Base-by-base conservation (phyloP, 495 filamentous ascomycete species). In the Xylaria palmicola region DNA sequence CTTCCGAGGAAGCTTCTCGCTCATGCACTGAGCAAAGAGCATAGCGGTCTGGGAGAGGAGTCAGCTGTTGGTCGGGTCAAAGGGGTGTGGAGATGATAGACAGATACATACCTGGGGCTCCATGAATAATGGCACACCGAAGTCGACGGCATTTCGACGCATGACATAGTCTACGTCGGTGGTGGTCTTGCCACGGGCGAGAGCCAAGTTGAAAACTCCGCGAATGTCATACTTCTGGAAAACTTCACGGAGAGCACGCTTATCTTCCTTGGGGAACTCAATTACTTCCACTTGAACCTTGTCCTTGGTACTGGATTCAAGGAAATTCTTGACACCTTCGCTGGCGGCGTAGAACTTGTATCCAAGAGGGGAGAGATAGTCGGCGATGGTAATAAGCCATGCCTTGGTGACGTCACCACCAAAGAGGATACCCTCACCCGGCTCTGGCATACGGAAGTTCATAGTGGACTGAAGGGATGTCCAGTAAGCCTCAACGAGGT, bases 401-500 rank as follows among this genome's bases (percentile, higher is more conserved):
- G 65, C 50, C 67, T 89, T 86, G 58, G 78, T 75, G 29, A 86
- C 80, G 72, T 97, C 90, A 65, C 94, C 94, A 60, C 94, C 94
- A 66, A 98, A 91, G 30, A 98, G 85, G 60, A 98, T 84, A 74
- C 94, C 94, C 78, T 96, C 90, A 65, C 94, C 94, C 26, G 91
- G 89, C 74, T 93, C 86, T 15, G 94, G 94, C 56, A 97, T 81
- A 59, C 92, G 89, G 88, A 98, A 98, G 85, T 97, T 98, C 94
- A 98, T 98, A 63, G 91, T 94, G 22, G 92, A 93, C 78, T 98
- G 94, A 58, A 97, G 79, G 12, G 93, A 93, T 5, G 92, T 81
- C 94, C 94, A 98, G 84, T 98, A 98, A 30, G 94, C 95, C 75
- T 98, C 94, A 51, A 97, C 82, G 13, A 98, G 83, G 67, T 97